Conservation (phyloP, 768 basidiomycete species). For the Collybia nuda region DNA sequence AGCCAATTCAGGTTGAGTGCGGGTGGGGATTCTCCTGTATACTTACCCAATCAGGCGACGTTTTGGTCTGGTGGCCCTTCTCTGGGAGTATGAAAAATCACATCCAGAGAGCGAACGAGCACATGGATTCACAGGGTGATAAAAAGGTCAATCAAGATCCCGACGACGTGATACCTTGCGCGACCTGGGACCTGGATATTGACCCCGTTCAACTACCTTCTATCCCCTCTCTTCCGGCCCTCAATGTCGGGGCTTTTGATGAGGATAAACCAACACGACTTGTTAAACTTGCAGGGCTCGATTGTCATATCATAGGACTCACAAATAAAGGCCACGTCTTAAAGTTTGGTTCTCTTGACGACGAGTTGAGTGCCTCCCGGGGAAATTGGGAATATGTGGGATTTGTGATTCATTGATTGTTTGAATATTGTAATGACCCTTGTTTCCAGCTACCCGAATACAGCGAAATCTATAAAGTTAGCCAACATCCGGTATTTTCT, state of each 20-base stretch:
- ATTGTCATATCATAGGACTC: slow-evolving; percentile 72
- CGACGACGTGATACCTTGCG: slow-evolving; percentile 55
- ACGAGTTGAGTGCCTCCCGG: slow-evolving; percentile 32
- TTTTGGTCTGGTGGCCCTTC: slow-evolving; percentile 76
- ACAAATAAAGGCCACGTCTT: slow-evolving; percentile 81
- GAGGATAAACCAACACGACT: slow-evolving; percentile 41
- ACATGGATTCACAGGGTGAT: slow-evolving; percentile 43
- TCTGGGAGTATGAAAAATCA: slow-evolving; percentile 37
- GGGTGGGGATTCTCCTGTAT: slow-evolving; percentile 82
- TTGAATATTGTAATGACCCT: slow-evolving; percentile 2
- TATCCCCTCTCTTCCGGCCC: slow-evolving; percentile 59
- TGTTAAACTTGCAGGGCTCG: slow-evolving; percentile 80
- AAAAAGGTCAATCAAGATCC: slow-evolving; percentile 25
- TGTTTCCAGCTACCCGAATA: slow-evolving; percentile 65
- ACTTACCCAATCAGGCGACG: slow-evolving; percentile 69
- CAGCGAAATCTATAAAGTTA: slow-evolving; percentile 58
- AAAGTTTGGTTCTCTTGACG: slow-evolving; percentile 49
- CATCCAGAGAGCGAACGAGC: slow-evolving; percentile 36
- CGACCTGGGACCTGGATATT: slow-evolving; percentile 52
- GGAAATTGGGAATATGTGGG: slow-evolving; percentile 76
- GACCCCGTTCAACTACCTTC: slow-evolving; percentile 60
- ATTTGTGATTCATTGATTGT: slow-evolving; percentile 1
- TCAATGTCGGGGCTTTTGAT: slow-evolving; percentile 30
- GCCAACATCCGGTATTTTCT: slow-evolving; percentile 16
- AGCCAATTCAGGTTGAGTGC: slow-evolving; percentile 64